Evolutionary conservation across 257 asterid species (phyloP), one percentile per base, ranked within the genome.

Genomic region (Solanum microdontum): DNA sequence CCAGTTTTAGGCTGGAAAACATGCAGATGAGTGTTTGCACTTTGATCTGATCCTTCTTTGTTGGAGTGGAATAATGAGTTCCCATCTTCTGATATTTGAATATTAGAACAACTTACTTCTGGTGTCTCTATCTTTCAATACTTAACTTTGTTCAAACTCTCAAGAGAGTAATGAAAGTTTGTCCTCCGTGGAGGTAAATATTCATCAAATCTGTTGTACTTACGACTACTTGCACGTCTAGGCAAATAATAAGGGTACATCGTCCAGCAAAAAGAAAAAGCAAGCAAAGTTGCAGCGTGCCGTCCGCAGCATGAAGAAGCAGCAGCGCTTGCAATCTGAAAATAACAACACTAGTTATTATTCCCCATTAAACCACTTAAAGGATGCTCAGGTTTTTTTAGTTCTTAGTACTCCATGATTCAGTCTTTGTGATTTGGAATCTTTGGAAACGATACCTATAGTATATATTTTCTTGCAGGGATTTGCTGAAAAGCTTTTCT

Each of bases 241-340:
- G 99, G 99, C 99, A 88, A 93, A 86, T 88, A 93, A 96, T 87
- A 94, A 94, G 92, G 99, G 99, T 83, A 97, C 99, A 74, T 76
- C 94, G 83, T 88, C 99, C 75, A 97, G 99, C 94, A 97, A 96
- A 92, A 97, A 94, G 97, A 97, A 97, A 94, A 97, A 97, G 96
- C 92, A 95, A 92, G 98, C 99, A 66, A 97, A 97, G 91, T 90
- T 95, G 92, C 92, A 94, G 94, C 99, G 99, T 84, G 94, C 83
- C 73, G 92, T 94, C n/a, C 96, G 98, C 73, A 95, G 96, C 89
- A 92, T 97, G 98, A 97, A 97, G 93, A 97, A 93, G 95, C 97
- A 96, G 93, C 98, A 97, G 87, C 95, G 98, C 19, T 17, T 88
- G 82, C 93, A 96, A 89, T 92, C 98, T 21, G 95, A 92, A 89